These are phyloP conservation scores for Teratosphaeria nubilosa DNA, from an alignment of 2,329 filamentous ascomycete species.

Conservation along the genomic window DNA sequence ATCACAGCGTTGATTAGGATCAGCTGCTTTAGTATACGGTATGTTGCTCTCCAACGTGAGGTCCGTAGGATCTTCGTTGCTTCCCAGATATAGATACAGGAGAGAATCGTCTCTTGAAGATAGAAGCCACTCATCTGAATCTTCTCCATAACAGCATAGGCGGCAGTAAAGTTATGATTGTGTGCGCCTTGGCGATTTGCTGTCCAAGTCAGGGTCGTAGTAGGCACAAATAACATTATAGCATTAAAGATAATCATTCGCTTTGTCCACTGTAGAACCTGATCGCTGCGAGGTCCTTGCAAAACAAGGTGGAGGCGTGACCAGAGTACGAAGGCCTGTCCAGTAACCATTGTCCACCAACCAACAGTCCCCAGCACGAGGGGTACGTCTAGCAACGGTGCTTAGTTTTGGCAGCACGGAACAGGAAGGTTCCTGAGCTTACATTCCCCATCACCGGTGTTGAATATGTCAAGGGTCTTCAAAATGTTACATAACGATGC, in stretches of 20 bases:
- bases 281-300: conserved; percentile 31
- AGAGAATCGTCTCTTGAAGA: background rate
- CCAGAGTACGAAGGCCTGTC: background rate
- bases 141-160: background rate
- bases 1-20: conserved; percentile 27
- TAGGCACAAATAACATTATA: conserved; percentile 44
- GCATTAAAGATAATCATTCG: conserved; percentile 49
- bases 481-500: conserved; percentile 31
- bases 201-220: conserved; percentile 43
- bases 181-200: conserved; percentile 25
- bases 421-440: conserved; percentile 17
- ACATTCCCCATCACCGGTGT: conserved; percentile 26
- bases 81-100: background rate
- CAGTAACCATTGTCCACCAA: background rate
- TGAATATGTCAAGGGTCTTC: conserved; percentile 32
- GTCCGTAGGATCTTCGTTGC: background rate
- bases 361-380: conserved; percentile 1
- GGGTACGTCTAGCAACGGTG: background rate
- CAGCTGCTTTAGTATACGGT: conserved; percentile 19
- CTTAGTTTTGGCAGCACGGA: conserved; percentile 6
- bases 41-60: conserved; percentile 13
- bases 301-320: background rate
- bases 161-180: background rate
- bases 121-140: background rate
- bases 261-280: conserved; percentile 40